Conservation (phyloP, 2,329 filamentous ascomycete species). For the Mycosphaerella sp. region DNA sequence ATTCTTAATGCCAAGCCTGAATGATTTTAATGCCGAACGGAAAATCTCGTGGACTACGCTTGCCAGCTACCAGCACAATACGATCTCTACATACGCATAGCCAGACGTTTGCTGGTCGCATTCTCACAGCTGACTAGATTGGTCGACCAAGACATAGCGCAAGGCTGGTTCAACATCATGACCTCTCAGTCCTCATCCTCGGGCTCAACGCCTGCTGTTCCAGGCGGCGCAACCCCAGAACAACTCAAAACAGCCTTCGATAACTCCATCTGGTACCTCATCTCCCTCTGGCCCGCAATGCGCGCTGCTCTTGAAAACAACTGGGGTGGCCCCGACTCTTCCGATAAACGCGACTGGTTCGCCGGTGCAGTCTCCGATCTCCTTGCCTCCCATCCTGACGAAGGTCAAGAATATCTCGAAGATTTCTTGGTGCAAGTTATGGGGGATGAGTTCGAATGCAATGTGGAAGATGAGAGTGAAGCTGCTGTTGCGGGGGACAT, state of each 20-base stretch:
- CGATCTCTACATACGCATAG: neutral
- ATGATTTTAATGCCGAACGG: neutral
- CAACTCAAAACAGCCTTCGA: conserved; percentile 52
- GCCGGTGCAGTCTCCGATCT: conserved; percentile 80
- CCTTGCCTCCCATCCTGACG: conserved; percentile 54
- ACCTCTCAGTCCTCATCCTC: conserved; percentile 8
- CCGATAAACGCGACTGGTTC: conserved; percentile 94
- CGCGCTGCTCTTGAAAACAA: conserved; percentile 77
- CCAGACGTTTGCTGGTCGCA: neutral
- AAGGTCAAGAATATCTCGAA: conserved; percentile 44
- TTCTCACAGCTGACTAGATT: neutral
- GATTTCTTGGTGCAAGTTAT: conserved; percentile 7
- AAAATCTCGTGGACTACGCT: neutral
- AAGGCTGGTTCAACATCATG: conserved; percentile 7
- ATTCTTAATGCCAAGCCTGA: neutral
- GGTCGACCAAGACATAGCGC: neutral
- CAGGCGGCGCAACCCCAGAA: conserved; percentile 19
- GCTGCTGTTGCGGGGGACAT: conserved; percentile 67
- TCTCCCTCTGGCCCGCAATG: conserved; percentile 84
- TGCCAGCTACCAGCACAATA: neutral
- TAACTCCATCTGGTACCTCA: conserved; percentile 73
- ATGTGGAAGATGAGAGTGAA: conserved; percentile 82
- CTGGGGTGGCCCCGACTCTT: conserved; percentile 78
- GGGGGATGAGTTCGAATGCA: conserved; percentile 78
- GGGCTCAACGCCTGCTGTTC: conserved; percentile 8